phyloP scores from a whole-genome alignment of 2,329 filamentous ascomycete species.

The Sporothrix humicola region DNA sequence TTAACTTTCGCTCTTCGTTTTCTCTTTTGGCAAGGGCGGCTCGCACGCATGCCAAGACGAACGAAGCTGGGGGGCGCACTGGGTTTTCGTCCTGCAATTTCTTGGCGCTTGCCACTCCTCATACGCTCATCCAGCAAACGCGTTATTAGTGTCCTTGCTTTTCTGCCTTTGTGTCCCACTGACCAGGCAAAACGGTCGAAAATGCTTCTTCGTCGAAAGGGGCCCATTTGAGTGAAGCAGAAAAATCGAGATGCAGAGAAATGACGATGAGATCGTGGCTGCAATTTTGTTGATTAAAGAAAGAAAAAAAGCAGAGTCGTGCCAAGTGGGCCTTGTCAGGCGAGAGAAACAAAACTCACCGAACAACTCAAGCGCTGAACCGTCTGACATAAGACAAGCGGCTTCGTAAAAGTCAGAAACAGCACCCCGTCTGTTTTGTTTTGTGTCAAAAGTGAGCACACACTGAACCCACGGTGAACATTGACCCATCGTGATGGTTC shows the following conservation, averaged over 20 bases:
- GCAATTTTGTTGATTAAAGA: no score
- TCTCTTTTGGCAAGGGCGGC: background rate
- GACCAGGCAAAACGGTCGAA: no score
- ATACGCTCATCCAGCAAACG: conserved; percentile 8
- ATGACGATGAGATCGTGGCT: background rate
- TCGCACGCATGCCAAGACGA: conserved; percentile 24
- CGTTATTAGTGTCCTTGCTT: background rate
- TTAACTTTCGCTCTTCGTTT: background rate
- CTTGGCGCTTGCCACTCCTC: conserved; percentile 26
- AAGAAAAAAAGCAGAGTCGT: background rate
- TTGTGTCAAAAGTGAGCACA: background rate
- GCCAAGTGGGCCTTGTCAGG: conserved; percentile 5
- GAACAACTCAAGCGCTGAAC: background rate
- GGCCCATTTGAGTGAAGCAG: no score
- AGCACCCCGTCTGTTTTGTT: background rate
- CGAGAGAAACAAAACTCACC: background rate
- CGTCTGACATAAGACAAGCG: background rate
- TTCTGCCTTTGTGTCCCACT: background rate
- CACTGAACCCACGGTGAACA: background rate
- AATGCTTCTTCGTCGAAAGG: background rate
- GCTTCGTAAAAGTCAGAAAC: no score
- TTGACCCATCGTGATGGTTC: background rate
- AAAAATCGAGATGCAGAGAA: no score
- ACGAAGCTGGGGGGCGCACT: background rate
- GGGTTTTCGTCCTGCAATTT: conserved; percentile 28